Conservation (phyloP, 345 rosid species). For the Syzygium grande region DNA sequence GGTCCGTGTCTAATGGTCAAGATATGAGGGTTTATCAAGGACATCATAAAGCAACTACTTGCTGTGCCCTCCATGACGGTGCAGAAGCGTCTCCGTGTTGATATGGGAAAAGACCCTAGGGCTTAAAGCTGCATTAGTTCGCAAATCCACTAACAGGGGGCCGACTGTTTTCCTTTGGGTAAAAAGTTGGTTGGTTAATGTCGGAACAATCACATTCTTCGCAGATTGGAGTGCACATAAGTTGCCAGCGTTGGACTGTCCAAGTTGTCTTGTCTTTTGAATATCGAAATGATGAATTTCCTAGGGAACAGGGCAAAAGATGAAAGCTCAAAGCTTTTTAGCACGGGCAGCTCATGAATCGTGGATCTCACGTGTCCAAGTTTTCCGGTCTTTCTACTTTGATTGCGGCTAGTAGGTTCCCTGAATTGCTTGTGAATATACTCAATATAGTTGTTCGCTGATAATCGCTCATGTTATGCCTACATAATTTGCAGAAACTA, state of each 20-base stretch:
- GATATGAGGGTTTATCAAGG: slow-evolving; percentile 74
- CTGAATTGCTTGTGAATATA: not conserved
- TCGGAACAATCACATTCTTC: not conserved
- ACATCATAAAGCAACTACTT: slow-evolving; percentile 87
- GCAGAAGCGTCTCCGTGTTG: slow-evolving; percentile 48
- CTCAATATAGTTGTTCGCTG: not conserved
- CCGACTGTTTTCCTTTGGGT: not conserved
- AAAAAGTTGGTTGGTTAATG: not conserved
- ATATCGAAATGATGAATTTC: not conserved
- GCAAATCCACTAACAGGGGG: not conserved
- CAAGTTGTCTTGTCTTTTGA: not conserved
- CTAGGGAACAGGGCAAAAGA: not conserved
- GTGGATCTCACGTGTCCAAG: not conserved
- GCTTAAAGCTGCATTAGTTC: not conserved
- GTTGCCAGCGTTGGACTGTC: not conserved
- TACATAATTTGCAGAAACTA: not conserved
- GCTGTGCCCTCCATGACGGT: slow-evolving; percentile 93
- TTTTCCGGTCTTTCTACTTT: not conserved
- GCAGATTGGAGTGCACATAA: not conserved
- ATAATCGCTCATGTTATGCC: not conserved
- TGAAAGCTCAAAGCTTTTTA: not conserved
- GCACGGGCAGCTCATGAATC: not conserved
- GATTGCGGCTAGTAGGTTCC: not conserved
- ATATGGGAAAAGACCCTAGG: not conserved
- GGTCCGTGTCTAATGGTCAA: slow-evolving; percentile 65